Evolutionary conservation across 2,329 filamentous ascomycete species (phyloP).

Genomic region (Kalaharituber pfeilii): DNA sequence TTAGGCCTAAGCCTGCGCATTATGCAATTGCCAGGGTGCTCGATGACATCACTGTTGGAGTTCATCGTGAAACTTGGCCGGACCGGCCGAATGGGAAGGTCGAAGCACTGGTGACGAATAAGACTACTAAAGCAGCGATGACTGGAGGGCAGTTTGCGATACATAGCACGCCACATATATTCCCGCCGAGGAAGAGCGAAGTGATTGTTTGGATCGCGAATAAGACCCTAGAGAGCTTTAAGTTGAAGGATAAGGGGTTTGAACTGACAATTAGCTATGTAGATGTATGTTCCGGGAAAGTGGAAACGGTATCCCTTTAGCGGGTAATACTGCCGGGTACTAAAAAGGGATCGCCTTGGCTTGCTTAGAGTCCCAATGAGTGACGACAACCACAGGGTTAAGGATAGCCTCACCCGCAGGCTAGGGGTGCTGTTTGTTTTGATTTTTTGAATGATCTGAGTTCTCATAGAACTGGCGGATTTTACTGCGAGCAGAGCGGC

Average conservation of each 20-base stretch:
- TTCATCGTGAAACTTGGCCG: slow-evolving; percentile 40
- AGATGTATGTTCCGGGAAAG: slow-evolving; percentile 43
- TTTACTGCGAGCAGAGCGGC: too few relatives aligned
- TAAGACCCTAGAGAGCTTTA: background rate
- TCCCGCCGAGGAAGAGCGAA: slow-evolving; percentile 8
- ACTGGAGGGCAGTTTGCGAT: slow-evolving; percentile 30
- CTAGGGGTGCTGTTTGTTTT: too few relatives aligned
- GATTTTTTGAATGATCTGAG: too few relatives aligned
- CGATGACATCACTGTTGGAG: slow-evolving; percentile 52
- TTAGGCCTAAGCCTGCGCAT: slow-evolving; percentile 61
- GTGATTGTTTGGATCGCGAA: slow-evolving; percentile 8
- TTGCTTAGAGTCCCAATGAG: too few relatives aligned
- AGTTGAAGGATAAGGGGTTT: slow-evolving; percentile 14
- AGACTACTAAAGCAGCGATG: slow-evolving; percentile 26
- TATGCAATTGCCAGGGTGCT: slow-evolving; percentile 62
- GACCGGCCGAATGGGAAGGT: slow-evolving; percentile 13
- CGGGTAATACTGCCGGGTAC: slow-evolving; percentile 29
- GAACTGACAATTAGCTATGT: slow-evolving; percentile 44
- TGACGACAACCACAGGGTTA: too few relatives aligned
- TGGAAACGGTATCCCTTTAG: slow-evolving; percentile 41
- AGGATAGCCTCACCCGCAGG: too few relatives aligned
- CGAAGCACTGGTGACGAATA: slow-evolving; percentile 10
- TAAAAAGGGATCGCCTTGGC: too few relatives aligned
- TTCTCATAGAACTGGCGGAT: too few relatives aligned
- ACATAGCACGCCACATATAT: slow-evolving; percentile 11